Base-by-base conservation (phyloP, 495 filamentous ascomycete species). In the Cercophora samala region DNA sequence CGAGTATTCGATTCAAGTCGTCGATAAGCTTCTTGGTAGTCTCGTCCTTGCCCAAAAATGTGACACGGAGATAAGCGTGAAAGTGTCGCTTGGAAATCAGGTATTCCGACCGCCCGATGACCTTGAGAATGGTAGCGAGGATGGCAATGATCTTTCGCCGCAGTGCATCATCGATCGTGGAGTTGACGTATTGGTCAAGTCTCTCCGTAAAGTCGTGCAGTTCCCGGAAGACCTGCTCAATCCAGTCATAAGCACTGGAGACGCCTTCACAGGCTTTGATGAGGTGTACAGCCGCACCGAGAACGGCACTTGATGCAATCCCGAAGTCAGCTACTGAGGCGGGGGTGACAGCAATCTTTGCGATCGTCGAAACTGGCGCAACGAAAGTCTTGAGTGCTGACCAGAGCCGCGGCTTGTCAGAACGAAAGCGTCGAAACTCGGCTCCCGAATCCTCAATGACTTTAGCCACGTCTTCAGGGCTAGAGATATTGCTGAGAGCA, bases 171-270 rank as follows among this genome's bases (percentile, higher is more conserved):
- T 46, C 37, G 15, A 46, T 46, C 2, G 37, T 11, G 9, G 2
- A 2, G 11, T 17, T 46, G 37, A 46, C 37, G 11, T 46, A 46
- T 17, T 46, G 37, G 37, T 26, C 54, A 11, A 68, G 37, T 3
- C 66, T 52, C 18, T 64, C 66, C 11, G 66, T 60, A n/a, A 68
- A 68, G 15, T 68, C 66, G 18, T 59, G 60, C 18, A 68, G 61
- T 60, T 68, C 66, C 8, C 61, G 52, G 54, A 68, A 68, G 3
- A 68, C 32, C 53, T 68, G 66, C 66, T 68, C 66, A 22, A 64
- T 32, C 66, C 66, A 68, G 54, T 68, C 65, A 58, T 67, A 64
- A 9, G 65, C 65, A 32, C 62, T 62, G 65, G 51, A 58, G 52
- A 67, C 65, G n/a, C 52, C 60, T 23, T 67, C 65, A 26, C 65